Evolutionary conservation across 805 yeast species (phyloP).

Genomic region (Suhomyces xylopsoci): DNA sequence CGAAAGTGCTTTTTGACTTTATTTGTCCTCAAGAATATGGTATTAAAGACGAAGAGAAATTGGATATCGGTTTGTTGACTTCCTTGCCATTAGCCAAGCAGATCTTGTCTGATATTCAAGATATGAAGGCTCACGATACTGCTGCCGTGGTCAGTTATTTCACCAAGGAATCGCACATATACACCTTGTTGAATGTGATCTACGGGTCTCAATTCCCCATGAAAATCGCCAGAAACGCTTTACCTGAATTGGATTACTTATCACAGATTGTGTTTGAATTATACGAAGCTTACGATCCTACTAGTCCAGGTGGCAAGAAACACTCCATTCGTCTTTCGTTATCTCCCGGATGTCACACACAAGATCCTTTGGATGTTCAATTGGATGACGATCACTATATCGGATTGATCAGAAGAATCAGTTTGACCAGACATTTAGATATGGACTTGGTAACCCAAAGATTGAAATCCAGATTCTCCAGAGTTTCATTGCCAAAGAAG

Average conservation of each 20-base stretch:
- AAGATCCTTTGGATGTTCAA: conserved; percentile 95
- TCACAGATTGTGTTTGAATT: conserved; percentile 93
- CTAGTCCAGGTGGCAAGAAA: conserved; percentile 62
- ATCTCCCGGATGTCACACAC: conserved; percentile 98
- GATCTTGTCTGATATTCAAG: conserved; percentile 73
- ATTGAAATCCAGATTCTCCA: conserved; percentile 72
- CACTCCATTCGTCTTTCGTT: conserved; percentile 89
- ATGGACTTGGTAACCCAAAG: conserved; percentile 83
- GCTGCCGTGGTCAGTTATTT: conserved; percentile 89
- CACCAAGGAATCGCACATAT: conserved; percentile 96
- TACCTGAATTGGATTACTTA: conserved; percentile 93
- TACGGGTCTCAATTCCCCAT: conserved; percentile 94
- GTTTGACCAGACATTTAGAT: conserved; percentile 89
- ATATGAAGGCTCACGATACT: conserved; percentile 70
- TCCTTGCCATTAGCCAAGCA: conserved; percentile 91
- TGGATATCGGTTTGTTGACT: conserved; percentile 92
- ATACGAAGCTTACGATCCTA: conserved; percentile 73
- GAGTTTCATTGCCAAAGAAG: conserved; percentile 88
- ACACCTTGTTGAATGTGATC: conserved; percentile 84
- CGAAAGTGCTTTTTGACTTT: conserved; percentile 92
- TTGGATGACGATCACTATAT: conserved; percentile 94
- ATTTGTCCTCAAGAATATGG: conserved; percentile 99
- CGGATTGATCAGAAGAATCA: conserved; percentile 89
- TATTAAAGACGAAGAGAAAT: conserved; percentile 88
- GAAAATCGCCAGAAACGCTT: conserved; percentile 89